Evolutionary conservation across 1,284 basidiomycete genomes (phyloP).

Genomic region (Apiotrichum gamsii): DNA sequence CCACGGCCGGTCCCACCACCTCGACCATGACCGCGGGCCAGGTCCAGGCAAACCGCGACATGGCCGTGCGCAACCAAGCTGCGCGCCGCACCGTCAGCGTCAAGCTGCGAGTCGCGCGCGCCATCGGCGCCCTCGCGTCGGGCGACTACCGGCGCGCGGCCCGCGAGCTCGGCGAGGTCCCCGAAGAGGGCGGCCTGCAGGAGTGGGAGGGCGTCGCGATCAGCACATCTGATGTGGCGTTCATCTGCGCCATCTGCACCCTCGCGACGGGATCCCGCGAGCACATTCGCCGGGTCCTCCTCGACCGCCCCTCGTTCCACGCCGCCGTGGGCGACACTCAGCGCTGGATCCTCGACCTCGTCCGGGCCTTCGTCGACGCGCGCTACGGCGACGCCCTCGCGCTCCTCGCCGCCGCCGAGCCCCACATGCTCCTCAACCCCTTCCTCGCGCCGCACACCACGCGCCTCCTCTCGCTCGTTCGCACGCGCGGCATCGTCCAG

Average conservation of each 20-base stretch:
- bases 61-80: slow-evolving; percentile 18
- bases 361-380: slow-evolving; percentile 35
- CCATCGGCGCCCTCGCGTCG: slow-evolving; percentile 22
- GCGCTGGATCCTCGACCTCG: slow-evolving; percentile 33
- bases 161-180: slow-evolving; percentile 26
- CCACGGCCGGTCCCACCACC: slow-evolving; percentile 1
- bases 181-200: slow-evolving; percentile 35
- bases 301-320: slow-evolving; percentile 32
- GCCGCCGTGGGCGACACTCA: slow-evolving; percentile 30
- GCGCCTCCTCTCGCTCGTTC: slow-evolving; percentile 24
- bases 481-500: slow-evolving; percentile 34
- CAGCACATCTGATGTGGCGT: slow-evolving; percentile 29
- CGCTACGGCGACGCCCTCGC: slow-evolving; percentile 31
- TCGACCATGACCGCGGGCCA: slow-evolving; percentile 34
- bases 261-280: slow-evolving; percentile 28
- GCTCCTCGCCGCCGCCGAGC: slow-evolving; percentile 24
- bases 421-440: slow-evolving; percentile 29
- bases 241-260: slow-evolving; percentile 30
- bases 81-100: slow-evolving; percentile 22
- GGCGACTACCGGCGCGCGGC: slow-evolving; percentile 26
- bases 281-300: slow-evolving; percentile 24
- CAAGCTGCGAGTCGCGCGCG: slow-evolving; percentile 32
- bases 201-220: slow-evolving; percentile 41
- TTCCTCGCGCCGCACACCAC: slow-evolving; percentile 19
- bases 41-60: slow-evolving; percentile 26